Percentiles rank a stretch among this genome's conserved stretches.
These are phyloP conservation scores for Podaxis sp. DNA, from an alignment of 768 basidiomycete genomes.

Conservation along the genomic window DNA sequence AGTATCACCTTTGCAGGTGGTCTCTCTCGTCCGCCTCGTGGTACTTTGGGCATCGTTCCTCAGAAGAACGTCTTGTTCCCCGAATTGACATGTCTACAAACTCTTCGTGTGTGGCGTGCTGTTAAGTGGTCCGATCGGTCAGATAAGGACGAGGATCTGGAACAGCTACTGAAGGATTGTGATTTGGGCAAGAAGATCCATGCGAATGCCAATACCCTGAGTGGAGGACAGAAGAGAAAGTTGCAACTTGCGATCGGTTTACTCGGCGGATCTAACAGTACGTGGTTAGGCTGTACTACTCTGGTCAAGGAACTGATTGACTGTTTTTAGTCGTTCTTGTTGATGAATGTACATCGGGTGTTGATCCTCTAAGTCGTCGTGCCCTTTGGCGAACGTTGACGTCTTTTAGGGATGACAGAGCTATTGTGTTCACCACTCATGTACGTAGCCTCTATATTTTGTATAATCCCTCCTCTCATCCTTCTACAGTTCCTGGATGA, in stretches of 20 bases:
- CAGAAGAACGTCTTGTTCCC: conserved; percentile 85
- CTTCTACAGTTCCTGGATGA: conserved; percentile 66
- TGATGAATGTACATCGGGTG: conserved; percentile 76
- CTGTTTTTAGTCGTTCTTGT: conserved; percentile 47
- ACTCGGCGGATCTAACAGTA: conserved; percentile 72
- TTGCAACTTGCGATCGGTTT: conserved; percentile 81
- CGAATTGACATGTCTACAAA: conserved; percentile 73
- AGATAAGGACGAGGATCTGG: conserved; percentile 52
- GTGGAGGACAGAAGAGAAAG: conserved; percentile 83
- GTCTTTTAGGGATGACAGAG: conserved; percentile 61
- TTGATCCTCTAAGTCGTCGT: conserved; percentile 78
- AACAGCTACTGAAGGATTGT: conserved; percentile 67
- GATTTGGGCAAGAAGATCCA: conserved; percentile 71
- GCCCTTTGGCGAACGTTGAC: conserved; percentile 77
- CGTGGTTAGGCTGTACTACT: conserved; percentile 21
- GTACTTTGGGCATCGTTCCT: conserved; percentile 73
- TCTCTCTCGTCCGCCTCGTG: conserved; percentile 51
- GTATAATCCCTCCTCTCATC: not conserved
- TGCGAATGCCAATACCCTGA: conserved; percentile 63
- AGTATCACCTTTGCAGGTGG: conserved; percentile 57
- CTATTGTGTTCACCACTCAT: conserved; percentile 79
- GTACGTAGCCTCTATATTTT: conserved; percentile 34
- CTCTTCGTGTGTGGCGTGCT: conserved; percentile 68
- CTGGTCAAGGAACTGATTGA: not conserved
- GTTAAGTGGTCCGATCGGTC: conserved; percentile 61